Percentiles rank a stretch among this genome's conserved stretches.
These are phyloP conservation scores for Prunus kanzakura DNA, from an alignment of 306 rosid species.

Conservation along the genomic window DNA sequence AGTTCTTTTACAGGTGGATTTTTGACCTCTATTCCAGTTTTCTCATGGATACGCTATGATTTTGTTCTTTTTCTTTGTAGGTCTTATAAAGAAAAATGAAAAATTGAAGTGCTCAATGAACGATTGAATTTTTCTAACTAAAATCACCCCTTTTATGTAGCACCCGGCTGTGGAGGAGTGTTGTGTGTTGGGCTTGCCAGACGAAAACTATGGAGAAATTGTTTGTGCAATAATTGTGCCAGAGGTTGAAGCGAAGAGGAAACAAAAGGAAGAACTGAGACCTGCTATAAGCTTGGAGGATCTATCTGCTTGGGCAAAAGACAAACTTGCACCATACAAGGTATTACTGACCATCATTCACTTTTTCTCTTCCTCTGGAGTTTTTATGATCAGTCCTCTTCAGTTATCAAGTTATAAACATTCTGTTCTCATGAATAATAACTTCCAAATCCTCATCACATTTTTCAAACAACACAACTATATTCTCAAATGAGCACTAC, in stretches of 20 bases:
- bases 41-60: not conserved
- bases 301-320: conserved; percentile 71
- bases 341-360: conserved; percentile 34
- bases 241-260: conserved; percentile 36
- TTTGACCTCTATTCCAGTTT: conserved; percentile 6
- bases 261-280: conserved; percentile 46
- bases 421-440: not conserved
- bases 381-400: not conserved
- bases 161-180: conserved; percentile 77
- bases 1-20: conserved; percentile 65
- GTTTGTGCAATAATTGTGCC: conserved; percentile 75
- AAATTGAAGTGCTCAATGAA: not conserved
- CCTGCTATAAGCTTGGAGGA: conserved; percentile 62
- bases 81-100: not conserved
- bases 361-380: not conserved
- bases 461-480: not conserved
- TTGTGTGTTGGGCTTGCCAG: conserved; percentile 84
- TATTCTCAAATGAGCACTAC: not conserved
- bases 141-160: conserved; percentile 41
- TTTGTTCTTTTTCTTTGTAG: not conserved
- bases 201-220: conserved; percentile 79
- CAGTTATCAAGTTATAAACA: not conserved
- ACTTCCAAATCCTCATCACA: not conserved
- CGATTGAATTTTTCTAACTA: conserved; percentile 5
- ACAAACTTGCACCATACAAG: conserved; percentile 94